Percentiles rank a stretch among this genome's conserved stretches.
phyloP scores from a whole-genome alignment of 805 yeast genomes.

The Candida anglica region DNA sequence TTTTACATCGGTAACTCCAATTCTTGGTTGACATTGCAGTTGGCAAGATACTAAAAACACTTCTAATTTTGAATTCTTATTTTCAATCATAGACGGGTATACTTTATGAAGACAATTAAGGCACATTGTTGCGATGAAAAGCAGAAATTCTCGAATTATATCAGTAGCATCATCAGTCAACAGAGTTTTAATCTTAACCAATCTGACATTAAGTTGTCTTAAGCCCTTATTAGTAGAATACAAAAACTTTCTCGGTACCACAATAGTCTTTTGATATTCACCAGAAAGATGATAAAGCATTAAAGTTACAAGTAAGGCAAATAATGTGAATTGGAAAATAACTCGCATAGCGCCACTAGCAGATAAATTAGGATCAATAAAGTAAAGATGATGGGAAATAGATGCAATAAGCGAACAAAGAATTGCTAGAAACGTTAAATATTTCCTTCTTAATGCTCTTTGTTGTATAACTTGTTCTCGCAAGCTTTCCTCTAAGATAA shows the following conservation, averaged over 20 bases:
- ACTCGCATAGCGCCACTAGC: constrained; percentile 33
- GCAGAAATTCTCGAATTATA: constrained; percentile 31
- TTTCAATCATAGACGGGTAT: constrained; percentile 27
- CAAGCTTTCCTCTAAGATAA: constrained; percentile 81
- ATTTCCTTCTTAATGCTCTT: constrained; percentile 58
- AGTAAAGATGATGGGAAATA: constrained; percentile 34
- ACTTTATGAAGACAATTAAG: constrained; percentile 29
- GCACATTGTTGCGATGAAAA: constrained; percentile 25
- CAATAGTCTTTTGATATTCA: constrained; percentile 81
- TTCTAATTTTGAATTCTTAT: constrained; percentile 30
- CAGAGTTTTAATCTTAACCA: constrained; percentile 56
- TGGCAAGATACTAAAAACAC: constrained; percentile 36
- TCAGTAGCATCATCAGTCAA: constrained; percentile 30
- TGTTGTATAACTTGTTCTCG: constrained; percentile 79
- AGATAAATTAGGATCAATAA: constrained; percentile 14
- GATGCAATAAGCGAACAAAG: constrained; percentile 39
- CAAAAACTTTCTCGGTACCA: constrained; percentile 74
- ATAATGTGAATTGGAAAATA: constrained; percentile 50
- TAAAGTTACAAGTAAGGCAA: constrained; percentile 63
- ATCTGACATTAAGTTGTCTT: constrained; percentile 72
- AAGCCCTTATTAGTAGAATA: constrained; percentile 85
- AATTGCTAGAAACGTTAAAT: constrained; percentile 47
- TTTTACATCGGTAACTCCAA: constrained; percentile 75
- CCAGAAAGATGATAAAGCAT: constrained; percentile 83
- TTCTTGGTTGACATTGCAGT: constrained; percentile 52